A percentile compares a stretch with the other conserved stretches of the same genome.
phyloP scores from a whole-genome alignment of 495 filamentous ascomycete genomes.

The Aspergillus conjunctus region DNA sequence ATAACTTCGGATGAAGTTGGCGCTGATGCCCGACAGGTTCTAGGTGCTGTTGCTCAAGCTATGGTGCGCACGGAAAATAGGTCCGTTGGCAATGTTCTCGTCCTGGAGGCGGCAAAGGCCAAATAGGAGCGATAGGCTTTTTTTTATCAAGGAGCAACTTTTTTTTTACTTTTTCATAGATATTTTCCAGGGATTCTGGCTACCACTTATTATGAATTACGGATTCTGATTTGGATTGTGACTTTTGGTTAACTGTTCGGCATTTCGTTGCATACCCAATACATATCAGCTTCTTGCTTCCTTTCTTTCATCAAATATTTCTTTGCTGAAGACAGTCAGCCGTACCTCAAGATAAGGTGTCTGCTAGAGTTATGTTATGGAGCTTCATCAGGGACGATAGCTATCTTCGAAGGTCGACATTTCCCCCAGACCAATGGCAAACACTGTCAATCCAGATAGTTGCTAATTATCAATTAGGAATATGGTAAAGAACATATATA shows the following conservation, averaged over 20 bases:
- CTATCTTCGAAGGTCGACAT: too few species aligned
- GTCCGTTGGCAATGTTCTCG: conserved; percentile 72
- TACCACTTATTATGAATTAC: not conserved
- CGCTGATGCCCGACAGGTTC: conserved; percentile 56
- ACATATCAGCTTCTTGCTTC: too few species aligned
- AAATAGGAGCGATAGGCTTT: not conserved
- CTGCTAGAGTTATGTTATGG: too few species aligned
- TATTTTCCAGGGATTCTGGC: not conserved
- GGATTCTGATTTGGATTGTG: not conserved
- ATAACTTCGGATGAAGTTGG: conserved; percentile 32
- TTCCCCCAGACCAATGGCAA: too few species aligned
- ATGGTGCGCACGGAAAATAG: conserved; percentile 57
- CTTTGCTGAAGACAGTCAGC: too few species aligned
- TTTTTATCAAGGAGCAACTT: not conserved
- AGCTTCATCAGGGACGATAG: too few species aligned
- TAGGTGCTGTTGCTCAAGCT: conserved; percentile 70
- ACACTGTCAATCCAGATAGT: too few species aligned
- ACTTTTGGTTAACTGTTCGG: not conserved
- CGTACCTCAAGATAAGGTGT: too few species aligned
- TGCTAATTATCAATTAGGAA: too few species aligned
- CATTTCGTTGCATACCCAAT: too few species aligned
- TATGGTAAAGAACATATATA: too few species aligned
- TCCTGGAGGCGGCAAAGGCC: conserved; percentile 62
- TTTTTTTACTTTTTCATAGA: not conserved
- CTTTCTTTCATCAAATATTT: too few species aligned